Evolutionary conservation across 2,329 filamentous ascomycete genomes (phyloP).

Genomic region (Ustulina deusta): DNA sequence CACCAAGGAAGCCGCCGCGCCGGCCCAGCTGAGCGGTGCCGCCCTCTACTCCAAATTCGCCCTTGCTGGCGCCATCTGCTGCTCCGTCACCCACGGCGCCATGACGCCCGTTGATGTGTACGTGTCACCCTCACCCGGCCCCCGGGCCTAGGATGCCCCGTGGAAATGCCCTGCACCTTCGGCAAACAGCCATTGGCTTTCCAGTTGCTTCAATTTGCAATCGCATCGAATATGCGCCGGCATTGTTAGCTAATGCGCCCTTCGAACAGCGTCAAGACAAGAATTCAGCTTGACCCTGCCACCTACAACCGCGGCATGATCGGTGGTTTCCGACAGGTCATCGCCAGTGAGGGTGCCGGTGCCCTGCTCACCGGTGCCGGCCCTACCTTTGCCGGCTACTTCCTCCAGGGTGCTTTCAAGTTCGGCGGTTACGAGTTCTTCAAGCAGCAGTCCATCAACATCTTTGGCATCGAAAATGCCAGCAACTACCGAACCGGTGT

Average conservation of each 20-base stretch:
- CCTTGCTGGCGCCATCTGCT: slow-evolving; percentile 97
- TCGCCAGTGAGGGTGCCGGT: slow-evolving; percentile 76
- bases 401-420: slow-evolving; percentile 84
- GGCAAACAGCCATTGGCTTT: slow-evolving; percentile 16
- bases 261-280: slow-evolving; percentile 76
- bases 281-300: slow-evolving; percentile 80
- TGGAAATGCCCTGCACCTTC: slow-evolving; percentile 1
- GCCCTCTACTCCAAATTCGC: slow-evolving; percentile 93
- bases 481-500: slow-evolving; percentile 74
- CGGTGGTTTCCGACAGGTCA: slow-evolving; percentile 78
- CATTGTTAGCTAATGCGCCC: slow-evolving; percentile 21
- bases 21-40: slow-evolving; percentile 45
- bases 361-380: slow-evolving; percentile 79
- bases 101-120: slow-evolving; percentile 99
- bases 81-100: slow-evolving; percentile 95
- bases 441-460: slow-evolving; percentile 81
- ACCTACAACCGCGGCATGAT: slow-evolving; percentile 82
- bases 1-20: slow-evolving; percentile 42
- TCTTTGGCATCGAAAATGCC: slow-evolving; percentile 73
- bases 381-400: slow-evolving; percentile 80
- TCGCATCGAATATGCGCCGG: slow-evolving; percentile 12
- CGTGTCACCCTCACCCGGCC: slow-evolving; percentile 58
- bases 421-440: slow-evolving; percentile 86
- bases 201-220: not conserved
- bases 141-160: not conserved